Base-by-base conservation (phyloP, 768 basidiomycete genomes). In the Suillus decipiens region DNA sequence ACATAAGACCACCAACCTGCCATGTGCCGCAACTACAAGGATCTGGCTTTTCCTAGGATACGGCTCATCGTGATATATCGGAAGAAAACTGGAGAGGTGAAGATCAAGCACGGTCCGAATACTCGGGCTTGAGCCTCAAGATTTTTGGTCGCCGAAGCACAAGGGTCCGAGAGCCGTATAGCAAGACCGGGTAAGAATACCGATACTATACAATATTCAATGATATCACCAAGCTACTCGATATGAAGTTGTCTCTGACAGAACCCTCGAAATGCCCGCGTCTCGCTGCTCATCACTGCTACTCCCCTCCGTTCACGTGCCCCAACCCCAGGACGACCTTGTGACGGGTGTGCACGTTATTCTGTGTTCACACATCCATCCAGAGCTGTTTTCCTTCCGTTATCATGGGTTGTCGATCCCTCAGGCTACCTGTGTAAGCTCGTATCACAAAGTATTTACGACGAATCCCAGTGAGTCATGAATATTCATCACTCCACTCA, bases 151-250 rank as follows among this genome's bases (percentile, higher is more conserved):
- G 51, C 51, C 51, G 33, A 53, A 53, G 33, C 33, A 5, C 50
- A 53, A 53, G 50, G 50, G 50, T 53, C 51, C 19, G 31, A 53
- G 31, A 34, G 31, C 51, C 51, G 51, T 34, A 53, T 19, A 53
- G 31, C 31, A 33, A 53, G 51, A 53, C 51, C 19, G 19, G 33
- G 51, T n/a, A 34, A 53, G 51, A 53, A 33, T 34, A 33, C 51
- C 31, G 19, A 53, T 19, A 12, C 51, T 34, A 53, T 53, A 19
- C 31, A 53, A 53, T 33, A 33, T n/a, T n/a, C n/a, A n/a, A n/a
- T n/a, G 19, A 53, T 53, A 53, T 33, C 50, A 33, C 5, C 3
- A 2, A 53, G 28, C 9, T 31, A 53, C 11, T 33, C 10, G 50
- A 33, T 51, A 51, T 51, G n/a, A n/a, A n/a, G 15, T 51, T 10